Base-by-base conservation (phyloP, 2,329 filamentous ascomycete genomes). In the Penicillium sp. region DNA sequence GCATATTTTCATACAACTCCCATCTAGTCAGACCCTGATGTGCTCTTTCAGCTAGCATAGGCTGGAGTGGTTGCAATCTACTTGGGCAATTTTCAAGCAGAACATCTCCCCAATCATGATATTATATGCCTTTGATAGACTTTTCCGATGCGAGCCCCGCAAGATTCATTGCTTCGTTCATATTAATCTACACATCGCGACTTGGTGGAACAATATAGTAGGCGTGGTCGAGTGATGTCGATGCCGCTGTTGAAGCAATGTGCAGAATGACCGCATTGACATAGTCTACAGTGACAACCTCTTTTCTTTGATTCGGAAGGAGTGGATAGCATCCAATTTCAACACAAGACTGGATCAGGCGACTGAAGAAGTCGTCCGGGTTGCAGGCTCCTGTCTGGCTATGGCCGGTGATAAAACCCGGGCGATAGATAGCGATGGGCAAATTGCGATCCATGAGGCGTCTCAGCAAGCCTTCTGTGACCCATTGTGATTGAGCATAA, bases 401-500 rank as follows among this genome's bases (percentile, higher is more conserved):
- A 66, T 91, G 84, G 2, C 91, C 91, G 1, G 86, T 80, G 34
- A 96, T 84, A 65, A 96, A 96, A 5, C 91, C 90, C 0, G 91
- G 87, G 3, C 91, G 83, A 39, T 95, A 79, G 23, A 95, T 82
- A 17, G 85, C 80, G 8, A 89, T 89, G 1, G 75, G 76, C 1
- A 96, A 83, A 8, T 90, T 90, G 33, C 88, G 82, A 42, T 77
- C 78, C 40, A 90, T 89, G 13, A 90, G 89, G 66, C 88, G 86
- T 21, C 88, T 82, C 12, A 90, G 80, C 32, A 96, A 77, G 42
- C 79, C 78, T 62, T 86, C 83, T 0, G 80, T 80, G 1, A 83
- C 87, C 89, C 89, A 96, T 73, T 96, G 95, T 55, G 84, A 84
- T 69, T 96, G 90, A 1, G 91, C 90, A 62, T 96, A 96, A 1